A percentile compares a stretch with the other conserved stretches of the same genome.
These are phyloP conservation scores for Solanum lycopersicoides DNA, from an alignment of 257 asterid species.

Conservation along the genomic window DNA sequence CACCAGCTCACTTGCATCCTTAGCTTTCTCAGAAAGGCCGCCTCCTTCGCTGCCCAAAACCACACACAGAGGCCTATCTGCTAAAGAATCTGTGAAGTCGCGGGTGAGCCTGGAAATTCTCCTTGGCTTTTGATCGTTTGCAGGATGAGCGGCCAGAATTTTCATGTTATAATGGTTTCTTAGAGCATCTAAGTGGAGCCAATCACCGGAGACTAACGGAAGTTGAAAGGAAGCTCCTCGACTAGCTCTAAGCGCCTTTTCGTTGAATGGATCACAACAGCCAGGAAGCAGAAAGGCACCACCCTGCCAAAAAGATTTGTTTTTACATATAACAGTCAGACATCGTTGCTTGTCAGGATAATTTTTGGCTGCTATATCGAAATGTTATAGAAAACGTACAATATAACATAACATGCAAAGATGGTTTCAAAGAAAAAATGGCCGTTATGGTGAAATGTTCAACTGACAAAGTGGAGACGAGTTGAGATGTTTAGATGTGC, in stretches of 20 bases:
- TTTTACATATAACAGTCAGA: neutral
- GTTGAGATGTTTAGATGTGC: neutral
- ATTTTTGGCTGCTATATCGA: neutral
- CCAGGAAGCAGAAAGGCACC: conserved; percentile 84
- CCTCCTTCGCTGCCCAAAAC: conserved; percentile 89
- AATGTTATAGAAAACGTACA: neutral
- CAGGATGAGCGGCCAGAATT: conserved; percentile 82
- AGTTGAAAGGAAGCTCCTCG: conserved; percentile 93
- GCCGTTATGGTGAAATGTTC: neutral
- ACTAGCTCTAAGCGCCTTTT: conserved; percentile 83
- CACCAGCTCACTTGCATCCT: conserved; percentile 54
- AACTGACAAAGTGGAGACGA: neutral
- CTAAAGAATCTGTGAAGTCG: conserved; percentile 44
- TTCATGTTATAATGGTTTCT: conserved; percentile 40
- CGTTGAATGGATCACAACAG: conserved; percentile 98
- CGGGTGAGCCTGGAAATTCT: conserved; percentile 33
- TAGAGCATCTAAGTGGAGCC: conserved; percentile 42
- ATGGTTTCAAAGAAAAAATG: neutral
- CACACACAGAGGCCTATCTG: conserved; percentile 45
- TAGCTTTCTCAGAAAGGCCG: conserved; percentile 59
- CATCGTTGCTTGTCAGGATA: neutral
- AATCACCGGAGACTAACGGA: conserved; percentile 67
- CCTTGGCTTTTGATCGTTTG: conserved; percentile 12
- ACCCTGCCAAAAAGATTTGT: conserved; percentile 28
- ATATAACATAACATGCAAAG: neutral